A percentile compares a stretch with the other conserved stretches of the same genome.
These are phyloP conservation scores for Spizellomyces punctatus DNA, from an alignment of 192 early-diverging fungal genomes.

Conservation along the genomic window DNA sequence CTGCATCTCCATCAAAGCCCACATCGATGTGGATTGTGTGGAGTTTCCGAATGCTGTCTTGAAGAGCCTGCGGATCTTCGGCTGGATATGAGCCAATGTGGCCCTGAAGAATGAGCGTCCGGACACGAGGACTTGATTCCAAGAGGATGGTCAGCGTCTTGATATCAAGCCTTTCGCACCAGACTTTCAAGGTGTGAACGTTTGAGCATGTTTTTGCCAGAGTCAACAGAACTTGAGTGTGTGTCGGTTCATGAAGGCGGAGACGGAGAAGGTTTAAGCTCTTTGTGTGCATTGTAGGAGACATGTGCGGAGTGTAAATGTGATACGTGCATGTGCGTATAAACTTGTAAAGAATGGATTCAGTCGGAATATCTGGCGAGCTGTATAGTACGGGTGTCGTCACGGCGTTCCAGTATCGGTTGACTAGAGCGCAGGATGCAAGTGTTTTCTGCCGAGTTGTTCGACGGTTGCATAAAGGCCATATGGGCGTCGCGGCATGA, in stretches of 20 bases:
- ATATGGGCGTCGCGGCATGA: neutral
- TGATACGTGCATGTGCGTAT: neutral
- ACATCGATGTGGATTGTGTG: conserved; percentile 23
- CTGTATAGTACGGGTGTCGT: neutral
- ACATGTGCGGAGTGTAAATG: neutral
- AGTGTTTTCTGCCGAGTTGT: conserved; percentile 5
- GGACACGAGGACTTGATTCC: neutral
- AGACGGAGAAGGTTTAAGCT: conserved; percentile 9
- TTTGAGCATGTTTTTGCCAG: conserved; percentile 1
- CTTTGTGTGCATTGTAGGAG: neutral
- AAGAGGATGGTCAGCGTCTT: conserved; percentile 6
- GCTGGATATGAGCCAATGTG: conserved; percentile 11
- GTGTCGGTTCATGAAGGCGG: conserved; percentile 24
- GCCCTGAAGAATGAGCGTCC: conserved; percentile 14
- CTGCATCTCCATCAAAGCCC: conserved; percentile 21
- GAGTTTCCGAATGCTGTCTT: conserved; percentile 4
- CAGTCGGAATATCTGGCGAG: conserved; percentile 1
- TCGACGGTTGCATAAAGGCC: neutral
- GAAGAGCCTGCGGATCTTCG: neutral
- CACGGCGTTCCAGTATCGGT: conserved; percentile 23
- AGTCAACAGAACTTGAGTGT: conserved; percentile 6
- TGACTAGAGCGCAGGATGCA: conserved; percentile 15
- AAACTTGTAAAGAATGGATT: conserved; percentile 6
- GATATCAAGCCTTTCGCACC: conserved; percentile 18
- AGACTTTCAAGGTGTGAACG: conserved; percentile 11